phyloP scores from a whole-genome alignment of 192 early-diverging fungal species.

The Linnemannia hyalina region DNA sequence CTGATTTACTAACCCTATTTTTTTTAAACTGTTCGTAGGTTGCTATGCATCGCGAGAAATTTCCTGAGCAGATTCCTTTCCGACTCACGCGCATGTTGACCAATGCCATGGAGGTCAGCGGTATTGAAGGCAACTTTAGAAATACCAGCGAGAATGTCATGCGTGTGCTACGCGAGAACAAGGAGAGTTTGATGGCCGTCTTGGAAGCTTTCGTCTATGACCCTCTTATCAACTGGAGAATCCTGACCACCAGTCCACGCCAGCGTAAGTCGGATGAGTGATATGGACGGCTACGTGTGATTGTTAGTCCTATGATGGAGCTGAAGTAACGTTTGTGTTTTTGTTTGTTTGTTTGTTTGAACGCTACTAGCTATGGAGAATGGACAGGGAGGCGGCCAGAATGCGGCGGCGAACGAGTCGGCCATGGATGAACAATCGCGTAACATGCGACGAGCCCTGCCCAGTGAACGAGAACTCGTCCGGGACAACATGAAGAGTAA shows the following conservation, averaged over 20 bases:
- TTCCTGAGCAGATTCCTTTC: constrained; percentile 99
- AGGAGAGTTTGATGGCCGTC: constrained; percentile 98
- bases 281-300: not conserved
- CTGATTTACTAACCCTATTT: not conserved
- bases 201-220: constrained; percentile 98
- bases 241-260: constrained; percentile 69
- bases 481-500: constrained; percentile 60
- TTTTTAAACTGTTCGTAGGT: constrained; percentile 63
- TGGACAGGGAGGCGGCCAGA: constrained; percentile 39
- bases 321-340: not conserved
- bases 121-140: constrained; percentile 96
- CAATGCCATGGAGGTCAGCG: constrained; percentile 98
- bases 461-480: constrained; percentile 50
- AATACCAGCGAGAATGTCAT: constrained; percentile 97
- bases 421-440: constrained; percentile 49
- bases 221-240: constrained; percentile 92
- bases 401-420: constrained; percentile 21
- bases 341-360: not conserved
- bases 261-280: constrained; percentile 38
- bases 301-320: not conserved
- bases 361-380: constrained; percentile 39
- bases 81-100: constrained; percentile 97
- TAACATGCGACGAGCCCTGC: constrained; percentile 37
- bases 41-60: constrained; percentile 95
- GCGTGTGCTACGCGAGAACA: constrained; percentile 93